Conservation (phyloP, 768 basidiomycete species). For the Leccinellum rugosiceps region DNA sequence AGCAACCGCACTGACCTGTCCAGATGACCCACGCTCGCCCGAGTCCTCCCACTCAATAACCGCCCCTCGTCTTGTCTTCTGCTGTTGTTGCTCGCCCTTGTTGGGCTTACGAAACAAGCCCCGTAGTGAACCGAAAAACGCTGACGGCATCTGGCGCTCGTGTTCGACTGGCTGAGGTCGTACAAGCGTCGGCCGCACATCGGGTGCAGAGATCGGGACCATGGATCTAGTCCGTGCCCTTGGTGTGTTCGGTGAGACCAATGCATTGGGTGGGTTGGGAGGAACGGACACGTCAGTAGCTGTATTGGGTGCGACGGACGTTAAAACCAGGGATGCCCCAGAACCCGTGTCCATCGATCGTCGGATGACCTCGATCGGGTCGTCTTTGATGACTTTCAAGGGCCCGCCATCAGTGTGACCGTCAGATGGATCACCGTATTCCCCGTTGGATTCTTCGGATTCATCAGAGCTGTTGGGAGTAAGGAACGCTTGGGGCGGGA, state of each 20-base stretch:
- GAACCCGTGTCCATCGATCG: constrained; percentile 1
- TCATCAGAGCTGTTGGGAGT: not conserved
- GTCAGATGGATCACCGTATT: constrained; percentile 4
- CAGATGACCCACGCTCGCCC: not conserved
- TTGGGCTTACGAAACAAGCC: constrained; percentile 27
- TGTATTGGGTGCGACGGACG: not conserved
- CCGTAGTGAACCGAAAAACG: constrained; percentile 25
- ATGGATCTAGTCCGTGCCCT: not conserved
- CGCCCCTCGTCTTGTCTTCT: not conserved
- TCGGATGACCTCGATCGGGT: constrained; percentile 22
- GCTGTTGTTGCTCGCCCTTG: not conserved
- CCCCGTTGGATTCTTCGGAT: constrained; percentile 16
- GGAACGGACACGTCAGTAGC: not conserved
- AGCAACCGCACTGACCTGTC: not conserved
- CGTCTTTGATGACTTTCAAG: constrained; percentile 25
- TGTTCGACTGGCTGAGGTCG: constrained; percentile 6
- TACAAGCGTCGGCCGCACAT: not conserved
- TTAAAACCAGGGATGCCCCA: not conserved
- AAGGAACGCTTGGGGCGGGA: not conserved
- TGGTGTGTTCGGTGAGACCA: not conserved
- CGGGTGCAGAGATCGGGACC: not conserved
- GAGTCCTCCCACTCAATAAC: constrained; percentile 18
- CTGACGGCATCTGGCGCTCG: constrained; percentile 19
- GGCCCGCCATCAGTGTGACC: constrained; percentile 3
- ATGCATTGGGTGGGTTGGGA: not conserved